A percentile compares a stretch with the other conserved stretches of the same genome.
Conservation (phyloP, 805 yeast genomes). For the Saturnispora serradocipensis region DNA sequence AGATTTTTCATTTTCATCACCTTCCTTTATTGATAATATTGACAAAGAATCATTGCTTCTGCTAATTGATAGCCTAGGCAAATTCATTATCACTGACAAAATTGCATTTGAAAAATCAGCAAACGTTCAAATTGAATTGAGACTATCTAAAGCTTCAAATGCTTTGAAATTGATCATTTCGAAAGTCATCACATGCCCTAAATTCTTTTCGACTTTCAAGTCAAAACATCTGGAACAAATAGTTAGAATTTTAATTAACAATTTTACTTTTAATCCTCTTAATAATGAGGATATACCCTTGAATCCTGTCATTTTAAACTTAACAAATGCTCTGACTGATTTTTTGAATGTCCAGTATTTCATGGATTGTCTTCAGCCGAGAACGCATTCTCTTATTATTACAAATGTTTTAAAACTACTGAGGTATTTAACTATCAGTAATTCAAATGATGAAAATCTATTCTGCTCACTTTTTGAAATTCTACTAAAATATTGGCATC, state of each 20-base stretch:
- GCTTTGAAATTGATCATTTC: conserved; percentile 14
- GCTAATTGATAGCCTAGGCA: conserved; percentile 16
- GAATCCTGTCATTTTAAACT: conserved; percentile 25
- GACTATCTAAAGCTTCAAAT: conserved; percentile 20
- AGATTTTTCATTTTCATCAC: conserved; percentile 19
- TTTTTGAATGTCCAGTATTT: conserved; percentile 20
- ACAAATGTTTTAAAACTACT: conserved; percentile 13
- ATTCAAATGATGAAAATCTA: conserved; percentile 16
- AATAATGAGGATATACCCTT: conserved; percentile 11
- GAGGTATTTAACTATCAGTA: conserved; percentile 5
- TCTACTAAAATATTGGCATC: conserved; percentile 15
- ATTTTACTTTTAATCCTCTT: conserved; percentile 12
- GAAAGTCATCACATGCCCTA: conserved; percentile 11
- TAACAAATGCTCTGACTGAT: conserved; percentile 21
- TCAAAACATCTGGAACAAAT: conserved; percentile 23
- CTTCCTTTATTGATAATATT: conserved; percentile 16
- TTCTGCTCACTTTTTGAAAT: conserved; percentile 16
- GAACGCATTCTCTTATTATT: conserved; percentile 15
- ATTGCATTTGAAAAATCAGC: conserved; percentile 17
- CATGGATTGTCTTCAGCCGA: conserved; percentile 19
- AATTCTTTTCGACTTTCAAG: conserved; percentile 14
- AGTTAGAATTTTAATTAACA: conserved; percentile 13
- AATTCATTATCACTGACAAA: conserved; percentile 17
- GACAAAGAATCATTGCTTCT: conserved; percentile 9
- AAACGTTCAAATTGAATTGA: conserved; percentile 16